Evolutionary conservation across 2,329 filamentous ascomycete species (phyloP), one percentile per base, ranked within the genome.

Genomic region (Coniosporium tulheliwenetii): DNA sequence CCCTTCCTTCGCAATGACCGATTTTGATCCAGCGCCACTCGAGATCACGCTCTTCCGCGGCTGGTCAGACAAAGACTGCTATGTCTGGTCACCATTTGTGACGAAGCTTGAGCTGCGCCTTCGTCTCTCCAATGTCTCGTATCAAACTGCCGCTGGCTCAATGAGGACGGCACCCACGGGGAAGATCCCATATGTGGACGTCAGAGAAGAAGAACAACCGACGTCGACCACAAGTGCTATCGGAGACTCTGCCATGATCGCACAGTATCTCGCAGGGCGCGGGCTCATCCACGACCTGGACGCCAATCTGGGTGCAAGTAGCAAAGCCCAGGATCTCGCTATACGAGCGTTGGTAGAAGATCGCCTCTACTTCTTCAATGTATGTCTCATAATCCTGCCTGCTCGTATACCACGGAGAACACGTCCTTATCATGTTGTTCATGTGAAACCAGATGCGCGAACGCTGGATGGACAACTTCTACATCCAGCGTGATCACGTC

Each of bases 1-100:
- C 19, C 7, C 7, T 7, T 26, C 19, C 19, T 26, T 26, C 7
- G 19, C 19, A 7, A 26, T 26, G 19, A 26, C 19, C 19, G 19
- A 26, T 26, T 26, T 7, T 3, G 7, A 26, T 7, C 3, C 19
- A 3, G 4, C 41, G 10, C n/a, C 44, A 2, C 29, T 52, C 7
- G 49, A 41, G 26, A 47, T 62, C 16, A 69, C 58, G 5, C 45
- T 78, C 38, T 73, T 63, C 52, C 69, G 73, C 34, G 73, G 73
- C 37, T 69, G 62, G 43, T 56, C 58, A 30, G 51, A 57, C 2
- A 43, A 52, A 1, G 59, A 57, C 5, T 47, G 48, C 13, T 66
- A 76, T 48, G 63, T 67, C 39, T 77, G 71, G 71, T 78, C 75
- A 0, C 74, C 75, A 8, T 79, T 76, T 47, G 73, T 76, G 40